Conservation (phyloP, 257 asterid genomes). For the Solanum arcanum region DNA sequence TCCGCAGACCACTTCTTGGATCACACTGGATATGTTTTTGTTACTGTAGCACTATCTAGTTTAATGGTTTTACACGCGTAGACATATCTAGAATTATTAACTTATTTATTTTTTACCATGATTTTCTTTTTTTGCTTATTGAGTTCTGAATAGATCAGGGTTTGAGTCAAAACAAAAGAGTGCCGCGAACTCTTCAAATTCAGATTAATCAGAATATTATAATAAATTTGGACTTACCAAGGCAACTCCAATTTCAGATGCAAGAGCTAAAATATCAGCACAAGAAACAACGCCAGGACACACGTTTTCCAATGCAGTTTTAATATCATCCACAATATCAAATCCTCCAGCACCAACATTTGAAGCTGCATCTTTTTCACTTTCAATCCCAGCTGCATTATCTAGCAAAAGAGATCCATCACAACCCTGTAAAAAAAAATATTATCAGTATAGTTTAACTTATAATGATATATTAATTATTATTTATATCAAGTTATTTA, state of each 20-base stretch:
- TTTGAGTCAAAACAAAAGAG: neutral
- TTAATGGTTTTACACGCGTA: neutral
- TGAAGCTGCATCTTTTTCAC: slow-evolving; percentile 20
- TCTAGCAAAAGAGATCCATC: slow-evolving; percentile 28
- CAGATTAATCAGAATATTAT: neutral
- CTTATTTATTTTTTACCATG: neutral
- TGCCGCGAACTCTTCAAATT: neutral
- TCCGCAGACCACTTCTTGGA: neutral
- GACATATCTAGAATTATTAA: neutral
- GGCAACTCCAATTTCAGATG: slow-evolving; percentile 13
- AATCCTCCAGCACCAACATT: slow-evolving; percentile 11
- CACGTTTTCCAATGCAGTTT: slow-evolving; percentile 16
- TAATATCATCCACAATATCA: slow-evolving; percentile 19
- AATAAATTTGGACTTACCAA: slow-evolving; percentile 1
- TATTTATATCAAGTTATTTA: neutral
- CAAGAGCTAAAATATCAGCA: slow-evolving; percentile 27
- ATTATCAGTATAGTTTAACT: neutral
- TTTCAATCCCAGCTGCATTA: slow-evolving; percentile 7
- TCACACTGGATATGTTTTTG: neutral
- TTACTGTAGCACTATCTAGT: neutral
- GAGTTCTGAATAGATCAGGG: neutral
- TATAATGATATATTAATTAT: neutral
- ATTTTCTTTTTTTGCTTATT: neutral
- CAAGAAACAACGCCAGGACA: slow-evolving; percentile 33
- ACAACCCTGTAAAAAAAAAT: slow-evolving; percentile 17